Conservation (phyloP, 2,329 filamentous ascomycete genomes). For the Ophiocordyceps robertsii region DNA sequence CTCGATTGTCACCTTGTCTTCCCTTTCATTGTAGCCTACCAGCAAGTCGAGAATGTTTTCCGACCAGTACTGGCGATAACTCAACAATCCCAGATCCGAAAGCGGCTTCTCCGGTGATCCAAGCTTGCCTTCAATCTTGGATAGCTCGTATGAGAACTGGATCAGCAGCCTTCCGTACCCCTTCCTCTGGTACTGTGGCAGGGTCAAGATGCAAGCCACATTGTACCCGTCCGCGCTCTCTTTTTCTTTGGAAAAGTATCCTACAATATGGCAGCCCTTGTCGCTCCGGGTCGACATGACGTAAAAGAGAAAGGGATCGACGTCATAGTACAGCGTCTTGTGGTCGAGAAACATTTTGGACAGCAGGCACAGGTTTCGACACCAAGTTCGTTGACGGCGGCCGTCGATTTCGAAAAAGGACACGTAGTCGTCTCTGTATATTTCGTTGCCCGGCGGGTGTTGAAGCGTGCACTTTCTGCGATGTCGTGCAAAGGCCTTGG, state of each 20-base stretch:
- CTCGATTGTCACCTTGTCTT: constrained; percentile 71
- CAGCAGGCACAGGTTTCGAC: constrained; percentile 84
- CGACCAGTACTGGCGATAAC: constrained; percentile 96
- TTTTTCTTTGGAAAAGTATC: constrained; percentile 99
- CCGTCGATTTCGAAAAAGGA: constrained; percentile 98
- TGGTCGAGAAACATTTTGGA: constrained; percentile 96
- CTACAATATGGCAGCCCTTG: constrained; percentile 86
- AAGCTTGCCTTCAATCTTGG: constrained; percentile 86
- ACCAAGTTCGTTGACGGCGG: constrained; percentile 86
- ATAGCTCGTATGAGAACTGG: constrained; percentile 94
- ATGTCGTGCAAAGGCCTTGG: constrained; percentile 73
- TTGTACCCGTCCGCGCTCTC: constrained; percentile 96
- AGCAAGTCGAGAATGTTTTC: constrained; percentile 85
- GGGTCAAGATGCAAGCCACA: constrained; percentile 89
- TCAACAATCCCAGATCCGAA: constrained; percentile 81
- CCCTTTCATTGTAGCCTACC: constrained; percentile 54
- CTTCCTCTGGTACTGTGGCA: constrained; percentile 92
- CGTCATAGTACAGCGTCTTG: constrained; percentile 97
- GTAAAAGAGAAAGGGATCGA: constrained; percentile 98
- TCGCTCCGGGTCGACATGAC: constrained; percentile 89
- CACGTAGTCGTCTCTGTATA: constrained; percentile 87
- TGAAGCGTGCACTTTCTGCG: constrained; percentile 79
- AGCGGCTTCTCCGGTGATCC: constrained; percentile 95
- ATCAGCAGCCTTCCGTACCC: constrained; percentile 89
- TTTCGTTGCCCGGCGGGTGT: constrained; percentile 94